Evolutionary conservation across 495 filamentous ascomycete species (phyloP), one percentile per base, ranked within the genome.

Genomic region (Hyaloscypha finlandica): DNA sequence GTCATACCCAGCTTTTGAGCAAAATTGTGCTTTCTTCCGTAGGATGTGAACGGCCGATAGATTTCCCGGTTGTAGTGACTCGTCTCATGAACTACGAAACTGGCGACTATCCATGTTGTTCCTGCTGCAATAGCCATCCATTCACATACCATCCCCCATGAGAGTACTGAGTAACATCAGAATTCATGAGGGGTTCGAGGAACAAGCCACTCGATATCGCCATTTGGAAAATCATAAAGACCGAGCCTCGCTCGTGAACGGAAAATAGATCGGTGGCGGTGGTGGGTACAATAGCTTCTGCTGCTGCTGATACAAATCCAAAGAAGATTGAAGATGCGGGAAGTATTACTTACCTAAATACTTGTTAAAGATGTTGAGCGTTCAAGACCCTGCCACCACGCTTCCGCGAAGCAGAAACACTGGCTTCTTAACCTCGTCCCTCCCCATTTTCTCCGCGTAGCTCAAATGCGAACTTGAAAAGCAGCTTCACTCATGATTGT

Each of bases 201-300:
- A 79, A 79, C 45, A 79, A 32, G 30, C 79, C 77, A 20, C 31
- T 6, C 31, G 53, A 42, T 8, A 65, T 48, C 8, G 63, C 53
- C 9, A 48, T 30, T 22, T 58, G 55, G 53, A 65, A 65, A 72
- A 79, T 78, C 67, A 73, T 76, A 56, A 74, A 65, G 14, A 25
- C 29, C 1, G 32, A 8, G 20, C 79, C 80, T 14, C 78, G 68
- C 67, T 82, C 76, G 56, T 81, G 78, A 30, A 78, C 68, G 54
- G 79, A 81, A 64, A 77, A 82, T 53, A 82, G 57, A 59, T 82
- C 80, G 53, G 76, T 75, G 33, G 80, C 77, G 12, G 76, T 77
- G 37, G 77, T 78, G 22, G 74, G 75, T 2, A 78, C 80, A 14
- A 78, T 59, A 6, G 74, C 79, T 59, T 76, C 72, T 5, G 75